Evolutionary conservation across 352 stramenopile genomes (phyloP).

Genomic region (Ophiocytium majus): DNA sequence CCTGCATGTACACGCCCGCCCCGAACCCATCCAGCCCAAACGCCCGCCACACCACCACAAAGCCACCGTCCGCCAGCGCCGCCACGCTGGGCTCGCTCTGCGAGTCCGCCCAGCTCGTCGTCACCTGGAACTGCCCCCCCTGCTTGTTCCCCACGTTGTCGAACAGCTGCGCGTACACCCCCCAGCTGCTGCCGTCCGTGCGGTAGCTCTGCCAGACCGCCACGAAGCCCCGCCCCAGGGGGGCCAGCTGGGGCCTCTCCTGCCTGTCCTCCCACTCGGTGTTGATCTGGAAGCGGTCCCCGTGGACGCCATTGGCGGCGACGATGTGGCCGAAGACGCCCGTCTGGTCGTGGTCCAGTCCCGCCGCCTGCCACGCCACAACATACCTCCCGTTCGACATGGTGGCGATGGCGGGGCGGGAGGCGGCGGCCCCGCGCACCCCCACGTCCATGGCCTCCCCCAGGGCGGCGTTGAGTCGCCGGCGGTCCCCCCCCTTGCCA

Average conservation of each 20-base stretch:
- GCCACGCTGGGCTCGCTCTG: background rate
- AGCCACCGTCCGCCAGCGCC: background rate
- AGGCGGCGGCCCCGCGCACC: background rate
- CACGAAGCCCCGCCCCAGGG: background rate
- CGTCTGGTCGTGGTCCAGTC: background rate
- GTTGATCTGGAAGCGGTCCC: constrained; percentile 3
- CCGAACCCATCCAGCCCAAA: background rate
- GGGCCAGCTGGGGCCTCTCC: background rate
- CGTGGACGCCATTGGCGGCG: background rate
- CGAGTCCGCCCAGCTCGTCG: background rate
- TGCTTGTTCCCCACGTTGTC: background rate
- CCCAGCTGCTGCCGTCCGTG: constrained; percentile 13
- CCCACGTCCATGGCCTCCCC: too few species aligned
- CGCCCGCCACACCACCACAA: constrained; percentile 10
- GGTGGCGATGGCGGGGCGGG: background rate
- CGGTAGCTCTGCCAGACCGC: constrained; percentile 14
- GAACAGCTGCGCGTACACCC: constrained; percentile 11
- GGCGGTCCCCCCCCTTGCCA: too few species aligned
- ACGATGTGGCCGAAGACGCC: background rate
- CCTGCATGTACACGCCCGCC: background rate
- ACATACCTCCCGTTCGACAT: background rate
- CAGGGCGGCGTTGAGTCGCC: too few species aligned
- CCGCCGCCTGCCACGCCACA: background rate
- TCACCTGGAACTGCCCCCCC: background rate
- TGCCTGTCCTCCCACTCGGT: background rate